A percentile compares a stretch with the other conserved stretches of the same genome.
phyloP scores from a whole-genome alignment of 129 eudicot genomes.

The Centella asiatica region DNA sequence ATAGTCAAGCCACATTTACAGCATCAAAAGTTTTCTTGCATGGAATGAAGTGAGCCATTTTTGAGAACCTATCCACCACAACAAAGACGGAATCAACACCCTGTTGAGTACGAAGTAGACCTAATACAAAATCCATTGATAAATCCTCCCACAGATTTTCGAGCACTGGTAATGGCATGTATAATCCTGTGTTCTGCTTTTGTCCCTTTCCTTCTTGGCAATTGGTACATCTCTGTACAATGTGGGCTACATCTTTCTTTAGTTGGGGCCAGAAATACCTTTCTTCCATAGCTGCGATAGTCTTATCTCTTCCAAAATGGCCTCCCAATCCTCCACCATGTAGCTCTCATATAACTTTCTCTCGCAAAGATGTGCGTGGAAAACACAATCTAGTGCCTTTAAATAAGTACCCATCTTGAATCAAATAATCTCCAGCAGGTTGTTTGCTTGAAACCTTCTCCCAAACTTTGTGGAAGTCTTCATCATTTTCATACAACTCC shows the following conservation, averaged over 20 bases:
- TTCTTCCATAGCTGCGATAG: neutral
- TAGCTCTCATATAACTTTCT: conserved; percentile 8
- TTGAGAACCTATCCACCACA: neutral
- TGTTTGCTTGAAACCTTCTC: neutral
- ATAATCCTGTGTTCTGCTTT: neutral
- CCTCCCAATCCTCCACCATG: conserved; percentile 7
- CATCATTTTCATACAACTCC: neutral
- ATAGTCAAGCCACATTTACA: neutral
- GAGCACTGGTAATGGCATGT: conserved; percentile 16
- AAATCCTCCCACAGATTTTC: conserved; percentile 6
- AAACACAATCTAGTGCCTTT: conserved; percentile 6
- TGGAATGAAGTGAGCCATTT: no score
- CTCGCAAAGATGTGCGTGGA: neutral
- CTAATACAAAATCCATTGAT: no score
- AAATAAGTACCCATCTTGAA: conserved; percentile 3
- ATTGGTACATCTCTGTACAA: neutral
- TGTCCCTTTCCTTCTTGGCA: conserved; percentile 9
- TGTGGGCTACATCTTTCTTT: neutral
- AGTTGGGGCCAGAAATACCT: conserved; percentile 9
- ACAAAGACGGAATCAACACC: conserved; percentile 8
- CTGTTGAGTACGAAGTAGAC: conserved; percentile 14
- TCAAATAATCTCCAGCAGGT: neutral
- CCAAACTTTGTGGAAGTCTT: neutral
- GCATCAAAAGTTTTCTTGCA: neutral
- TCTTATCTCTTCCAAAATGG: conserved; percentile 11